Evolutionary conservation across 2,329 filamentous ascomycete species (phyloP), one percentile per base, ranked within the genome.

Genomic region (Neopestalotiopsis sp.): DNA sequence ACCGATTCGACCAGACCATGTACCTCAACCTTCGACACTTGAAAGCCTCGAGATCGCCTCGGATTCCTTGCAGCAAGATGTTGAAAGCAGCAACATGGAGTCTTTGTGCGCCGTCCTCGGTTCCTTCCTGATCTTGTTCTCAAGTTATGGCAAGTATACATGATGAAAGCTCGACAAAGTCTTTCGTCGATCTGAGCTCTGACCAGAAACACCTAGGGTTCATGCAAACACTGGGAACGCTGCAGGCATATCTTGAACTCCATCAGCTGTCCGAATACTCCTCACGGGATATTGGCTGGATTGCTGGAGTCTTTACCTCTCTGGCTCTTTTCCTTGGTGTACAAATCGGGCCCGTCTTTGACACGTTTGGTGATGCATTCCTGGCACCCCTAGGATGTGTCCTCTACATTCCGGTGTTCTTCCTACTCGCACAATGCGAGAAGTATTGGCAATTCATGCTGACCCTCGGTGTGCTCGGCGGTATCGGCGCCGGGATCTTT

Each of bases 341-440:
- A 3, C 80, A 81, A 72, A 77, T 82, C 6, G 81, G 81, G 0
- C 81, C 81, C 7, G 68, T 83, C 4, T 83, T 83, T 67, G 81
- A 83, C 69, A 75, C 78, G 1, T 81, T 82, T 65, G 81, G 81
- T 0, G 80, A 81, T 1, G 74, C 78, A 17, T 69, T 75, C 32
- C 73, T 83, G 12, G 70, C 81, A 2, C 66, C 79, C 12, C 68
- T 73, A 12, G 81, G 81, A 2, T 76, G 76, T 1, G 63, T 74
- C 1, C 73, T 72, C 5, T 82, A 77, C 71, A 72, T 81, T 9
- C 71, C 76, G 1, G 81, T 80, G 53, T 82, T 85, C 65, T 78
- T 87, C 10, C 71, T 86, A 2, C 77, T 87, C 38, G 85, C 82
- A 0, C 77, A 86, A 66, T 87, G 84, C 32, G 71, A 76, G 73